phyloP scores from a whole-genome alignment of 108 stramenopile species.

The Stephanodiscus triporus region DNA sequence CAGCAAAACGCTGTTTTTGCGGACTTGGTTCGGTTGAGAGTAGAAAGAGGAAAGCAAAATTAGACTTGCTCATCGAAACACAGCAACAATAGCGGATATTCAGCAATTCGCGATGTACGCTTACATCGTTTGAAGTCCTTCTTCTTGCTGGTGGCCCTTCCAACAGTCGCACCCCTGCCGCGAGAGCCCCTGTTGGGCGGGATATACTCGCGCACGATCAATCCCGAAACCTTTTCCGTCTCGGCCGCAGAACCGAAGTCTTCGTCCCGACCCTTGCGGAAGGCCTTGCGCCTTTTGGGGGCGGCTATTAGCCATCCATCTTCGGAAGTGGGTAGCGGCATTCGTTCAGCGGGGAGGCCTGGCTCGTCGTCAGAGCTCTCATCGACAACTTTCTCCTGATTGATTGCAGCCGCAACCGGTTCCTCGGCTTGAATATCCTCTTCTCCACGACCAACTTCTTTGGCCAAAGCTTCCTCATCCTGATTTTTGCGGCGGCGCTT shows the following conservation, averaged over 20 bases:
- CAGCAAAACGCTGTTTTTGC: constrained; percentile 40
- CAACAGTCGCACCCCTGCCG: background rate
- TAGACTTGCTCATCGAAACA: too few relatives aligned
- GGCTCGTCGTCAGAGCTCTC: constrained; percentile 40
- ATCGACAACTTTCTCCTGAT: constrained; percentile 9
- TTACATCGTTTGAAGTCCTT: constrained; percentile 49
- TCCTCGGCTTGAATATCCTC: constrained; percentile 4
- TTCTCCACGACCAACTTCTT: background rate
- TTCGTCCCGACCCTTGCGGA: constrained; percentile 43
- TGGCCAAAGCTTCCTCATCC: background rate
- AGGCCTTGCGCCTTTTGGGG: constrained; percentile 38
- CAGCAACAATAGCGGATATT: background rate
- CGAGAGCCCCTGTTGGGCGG: constrained; percentile 1
- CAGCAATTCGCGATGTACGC: background rate
- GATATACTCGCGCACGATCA: constrained; percentile 41
- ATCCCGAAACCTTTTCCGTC: constrained; percentile 36
- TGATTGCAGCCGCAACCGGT: background rate
- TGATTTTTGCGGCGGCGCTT: constrained; percentile 29
- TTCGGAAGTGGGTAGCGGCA: constrained; percentile 33
- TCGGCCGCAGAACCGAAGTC: constrained; percentile 25
- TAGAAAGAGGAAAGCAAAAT: too few relatives aligned
- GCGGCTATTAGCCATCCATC: constrained; percentile 57
- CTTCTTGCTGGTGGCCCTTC: constrained; percentile 1
- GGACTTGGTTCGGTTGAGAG: constrained; percentile 8
- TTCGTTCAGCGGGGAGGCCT: constrained; percentile 41